Evolutionary conservation across 768 basidiomycete species (phyloP).

Genomic region (Suillus subaureus): DNA sequence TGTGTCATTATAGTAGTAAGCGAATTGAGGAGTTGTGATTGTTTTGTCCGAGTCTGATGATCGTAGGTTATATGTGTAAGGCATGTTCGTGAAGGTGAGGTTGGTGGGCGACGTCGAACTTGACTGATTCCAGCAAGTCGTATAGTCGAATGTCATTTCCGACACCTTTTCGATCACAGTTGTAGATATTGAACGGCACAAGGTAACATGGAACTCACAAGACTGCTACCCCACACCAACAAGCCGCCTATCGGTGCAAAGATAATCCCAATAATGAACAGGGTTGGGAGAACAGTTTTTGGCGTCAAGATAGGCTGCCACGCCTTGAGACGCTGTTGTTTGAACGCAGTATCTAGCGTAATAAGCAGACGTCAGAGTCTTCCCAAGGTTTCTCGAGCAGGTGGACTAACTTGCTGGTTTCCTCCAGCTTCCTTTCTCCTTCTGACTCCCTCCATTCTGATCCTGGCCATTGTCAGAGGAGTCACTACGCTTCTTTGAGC

Average conservation of each 20-base stretch:
- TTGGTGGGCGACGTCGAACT: constrained; percentile 35
- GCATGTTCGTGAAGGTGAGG: constrained; percentile 52
- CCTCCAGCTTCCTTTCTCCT: constrained; percentile 85
- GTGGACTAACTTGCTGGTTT: constrained; percentile 73
- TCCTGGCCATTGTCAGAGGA: constrained; percentile 40
- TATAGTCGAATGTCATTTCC: constrained; percentile 95
- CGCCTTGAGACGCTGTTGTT: constrained; percentile 98
- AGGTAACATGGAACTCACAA: constrained; percentile 43
- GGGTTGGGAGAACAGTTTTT: constrained; percentile 94
- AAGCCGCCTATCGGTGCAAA: constrained; percentile 97
- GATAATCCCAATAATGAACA: constrained; percentile 92
- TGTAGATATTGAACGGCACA: constrained; percentile 5
- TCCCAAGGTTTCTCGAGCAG: constrained; percentile 12
- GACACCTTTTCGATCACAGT: constrained; percentile 59
- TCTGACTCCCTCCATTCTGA: constrained; percentile 56
- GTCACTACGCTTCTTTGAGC: constrained; percentile 43
- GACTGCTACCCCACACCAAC: constrained; percentile 86
- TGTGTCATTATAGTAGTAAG: constrained; percentile 60
- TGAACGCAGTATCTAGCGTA: constrained; percentile 89
- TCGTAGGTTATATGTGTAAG: constrained; percentile 66
- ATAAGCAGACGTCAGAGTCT: constrained; percentile 16
- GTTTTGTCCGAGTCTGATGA: constrained; percentile 55
- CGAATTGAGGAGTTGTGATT: constrained; percentile 64
- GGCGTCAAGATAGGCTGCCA: constrained; percentile 99
- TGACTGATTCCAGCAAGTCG: constrained; percentile 75